Base-by-base conservation (phyloP, 2,329 filamentous ascomycete genomes). In the Madurella mycetomatis region DNA sequence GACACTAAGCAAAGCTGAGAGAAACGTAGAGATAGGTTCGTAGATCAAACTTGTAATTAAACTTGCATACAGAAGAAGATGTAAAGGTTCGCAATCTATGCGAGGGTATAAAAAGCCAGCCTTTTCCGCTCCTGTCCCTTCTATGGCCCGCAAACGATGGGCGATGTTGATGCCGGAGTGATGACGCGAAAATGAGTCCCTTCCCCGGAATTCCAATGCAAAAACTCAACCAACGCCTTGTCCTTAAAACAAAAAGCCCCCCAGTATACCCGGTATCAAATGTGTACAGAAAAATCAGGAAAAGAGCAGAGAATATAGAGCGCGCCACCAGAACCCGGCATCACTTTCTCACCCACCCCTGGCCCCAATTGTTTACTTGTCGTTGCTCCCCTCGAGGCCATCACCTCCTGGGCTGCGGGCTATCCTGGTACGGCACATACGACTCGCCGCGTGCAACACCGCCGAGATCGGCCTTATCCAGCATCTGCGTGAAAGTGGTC, bases 401-500 rank as follows among this genome's bases (percentile, higher is more conserved):
- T 53, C 50, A 50, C 47, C 46, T 46, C 43, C 42, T 43, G 34
- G 55, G 42, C 43, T 49, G 45, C 45, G 19, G 49, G n/a, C 39
- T 25, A 9, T 32, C 34, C 18, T 42, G 51, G 40, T 57, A 52
- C 1, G 74, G 74, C 40, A 78, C 72, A 56, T 71, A 79, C 4
- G 70, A 67, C 60, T 70, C 68, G 5, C 72, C 76, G 55, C 65
- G 68, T 53, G 66, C 72, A 44, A 77, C 70, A 9, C 67, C 66
- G 15, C 73, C 71, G 18, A 78, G 65, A 17, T 73, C 71, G 2
- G 75, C 76, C 56, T 73, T 68, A 51, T 78, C 71, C 74, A 82
- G 77, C 64, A 83, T 71, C 59, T 76, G 74, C n/a, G 76, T 75
- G 58, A 82, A 80, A 0, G 76, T 79, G 1, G 80, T 80, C 59